A percentile compares a stretch with the other conserved stretches of the same genome.
Conservation (phyloP, 2,329 filamentous ascomycete species). For the Plenodomus biglobosus region DNA sequence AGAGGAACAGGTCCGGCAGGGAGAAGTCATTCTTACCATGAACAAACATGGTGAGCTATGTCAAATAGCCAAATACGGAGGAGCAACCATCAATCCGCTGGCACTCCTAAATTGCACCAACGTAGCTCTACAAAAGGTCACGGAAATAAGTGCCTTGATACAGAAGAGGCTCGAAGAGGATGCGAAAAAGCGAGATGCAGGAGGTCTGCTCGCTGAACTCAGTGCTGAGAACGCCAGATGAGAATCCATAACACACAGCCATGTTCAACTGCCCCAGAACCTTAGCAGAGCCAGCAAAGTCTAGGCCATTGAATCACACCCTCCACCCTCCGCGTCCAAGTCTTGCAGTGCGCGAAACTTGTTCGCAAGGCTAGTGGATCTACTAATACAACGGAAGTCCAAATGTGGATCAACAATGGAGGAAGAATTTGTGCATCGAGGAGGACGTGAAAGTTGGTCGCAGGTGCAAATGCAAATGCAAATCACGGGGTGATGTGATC, state of each 20-base stretch:
- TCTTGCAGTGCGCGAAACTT: conserved; percentile 16
- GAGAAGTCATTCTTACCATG: conserved; percentile 77
- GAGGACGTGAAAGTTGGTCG: not conserved
- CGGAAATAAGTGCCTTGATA: conserved; percentile 74
- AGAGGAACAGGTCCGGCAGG: conserved; percentile 75
- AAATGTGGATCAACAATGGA: conserved; percentile 2
- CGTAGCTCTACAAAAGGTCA: conserved; percentile 74
- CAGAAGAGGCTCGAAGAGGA: conserved; percentile 75
- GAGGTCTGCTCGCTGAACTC: conserved; percentile 76
- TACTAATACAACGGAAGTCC: not conserved
- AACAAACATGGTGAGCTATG: conserved; percentile 90
- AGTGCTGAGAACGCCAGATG: conserved; percentile 83
- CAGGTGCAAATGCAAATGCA: not conserved
- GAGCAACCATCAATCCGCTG: conserved; percentile 77
- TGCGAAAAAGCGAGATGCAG: conserved; percentile 73
- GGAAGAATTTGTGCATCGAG: not conserved
- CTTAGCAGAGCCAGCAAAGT: conserved; percentile 18
- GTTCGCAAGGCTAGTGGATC: conserved; percentile 15
- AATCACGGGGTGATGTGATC: not conserved
- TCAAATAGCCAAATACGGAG: conserved; percentile 87
- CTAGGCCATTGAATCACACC: conserved; percentile 8
- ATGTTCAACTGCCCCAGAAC: conserved; percentile 2
- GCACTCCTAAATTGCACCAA: conserved; percentile 74
- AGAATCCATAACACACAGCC: conserved; percentile 20
- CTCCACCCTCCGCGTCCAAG: conserved; percentile 8